Conservation (phyloP, 2,329 filamentous ascomycete species). For the Stachybotrys elegans region DNA sequence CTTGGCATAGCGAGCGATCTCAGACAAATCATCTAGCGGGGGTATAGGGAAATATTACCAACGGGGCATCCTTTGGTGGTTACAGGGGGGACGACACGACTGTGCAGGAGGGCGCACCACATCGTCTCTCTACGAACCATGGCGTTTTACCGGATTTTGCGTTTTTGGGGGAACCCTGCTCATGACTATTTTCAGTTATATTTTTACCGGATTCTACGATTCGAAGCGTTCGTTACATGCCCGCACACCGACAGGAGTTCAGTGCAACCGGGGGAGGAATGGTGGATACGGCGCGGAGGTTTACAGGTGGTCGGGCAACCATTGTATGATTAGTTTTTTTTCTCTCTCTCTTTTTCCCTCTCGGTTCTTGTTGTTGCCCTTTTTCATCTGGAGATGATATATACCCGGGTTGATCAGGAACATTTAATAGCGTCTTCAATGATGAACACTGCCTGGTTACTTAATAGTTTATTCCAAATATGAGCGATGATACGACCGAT, state of each 20-base stretch:
- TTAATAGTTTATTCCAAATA: too few relatives aligned
- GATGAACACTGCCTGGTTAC: too few relatives aligned
- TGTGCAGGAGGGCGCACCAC: too few relatives aligned
- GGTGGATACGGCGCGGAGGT: background rate
- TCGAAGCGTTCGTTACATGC: conserved; percentile 15
- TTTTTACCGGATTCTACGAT: conserved; percentile 12
- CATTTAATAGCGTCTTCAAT: too few relatives aligned
- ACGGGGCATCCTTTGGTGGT: too few relatives aligned
- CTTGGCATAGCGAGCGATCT: conserved; percentile 2
- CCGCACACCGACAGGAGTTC: background rate
- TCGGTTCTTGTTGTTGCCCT: too few relatives aligned
- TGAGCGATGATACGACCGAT: too few relatives aligned
- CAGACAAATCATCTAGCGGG: conserved; percentile 9
- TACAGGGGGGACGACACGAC: too few relatives aligned
- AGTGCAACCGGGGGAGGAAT: background rate
- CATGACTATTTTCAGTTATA: conserved; percentile 11
- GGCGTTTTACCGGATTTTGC: background rate
- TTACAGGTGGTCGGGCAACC: background rate
- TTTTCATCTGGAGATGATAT: conserved; percentile 2
- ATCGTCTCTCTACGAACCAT: too few relatives aligned
- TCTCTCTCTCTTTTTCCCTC: too few relatives aligned
- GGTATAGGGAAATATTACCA: too few relatives aligned
- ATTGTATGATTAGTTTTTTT: conserved; percentile 2
- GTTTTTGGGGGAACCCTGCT: background rate
- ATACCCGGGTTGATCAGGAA: conserved; percentile 2